Conservation (phyloP, 73 alveolate genomes). For the Tetrahymena thermophila region DNA sequence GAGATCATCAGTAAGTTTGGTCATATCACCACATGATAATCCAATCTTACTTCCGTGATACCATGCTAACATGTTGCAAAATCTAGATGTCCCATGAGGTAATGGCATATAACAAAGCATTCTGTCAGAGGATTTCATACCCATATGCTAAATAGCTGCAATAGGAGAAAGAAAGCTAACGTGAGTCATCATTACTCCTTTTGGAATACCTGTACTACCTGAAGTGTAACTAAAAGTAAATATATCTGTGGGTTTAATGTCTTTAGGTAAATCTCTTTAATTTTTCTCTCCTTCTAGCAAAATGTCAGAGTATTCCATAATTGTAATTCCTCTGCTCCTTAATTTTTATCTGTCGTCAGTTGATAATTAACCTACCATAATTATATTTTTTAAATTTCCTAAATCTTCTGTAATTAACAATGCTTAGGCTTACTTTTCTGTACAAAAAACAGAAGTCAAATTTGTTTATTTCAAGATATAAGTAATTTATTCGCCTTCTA, state of each 20-base stretch:
- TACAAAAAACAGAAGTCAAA: slow-evolving; percentile 47
- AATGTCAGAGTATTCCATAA: not conserved
- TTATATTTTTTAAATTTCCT: slow-evolving; percentile 5
- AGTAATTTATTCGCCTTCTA: slow-evolving; percentile 24
- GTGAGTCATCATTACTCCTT: slow-evolving; percentile 61
- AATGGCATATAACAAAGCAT: slow-evolving; percentile 78
- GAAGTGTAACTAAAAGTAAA: slow-evolving; percentile 61
- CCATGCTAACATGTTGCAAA: slow-evolving; percentile 23
- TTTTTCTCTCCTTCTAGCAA: slow-evolving; percentile 6
- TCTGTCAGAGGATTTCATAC: slow-evolving; percentile 50
- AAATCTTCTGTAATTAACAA: slow-evolving; percentile 41
- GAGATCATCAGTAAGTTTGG: slow-evolving; percentile 71
- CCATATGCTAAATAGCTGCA: slow-evolving; percentile 15
- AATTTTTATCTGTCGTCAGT: not conserved
- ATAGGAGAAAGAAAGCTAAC: slow-evolving; percentile 37
- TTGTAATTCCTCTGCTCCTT: slow-evolving; percentile 2
- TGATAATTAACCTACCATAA: slow-evolving; percentile 12
- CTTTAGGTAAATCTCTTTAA: not conserved
- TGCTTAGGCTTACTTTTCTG: slow-evolving; percentile 47
- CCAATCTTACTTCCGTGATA: slow-evolving; percentile 67
- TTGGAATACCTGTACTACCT: slow-evolving; percentile 74
- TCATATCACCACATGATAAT: slow-evolving; percentile 78
- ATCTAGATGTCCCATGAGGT: slow-evolving; percentile 82
- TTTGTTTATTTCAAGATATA: slow-evolving; percentile 69
- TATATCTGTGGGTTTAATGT: slow-evolving; percentile 11